These are phyloP conservation scores for Ustilago sp. DNA, from an alignment of 1,284 basidiomycete genomes.

Conservation along the genomic window DNA sequence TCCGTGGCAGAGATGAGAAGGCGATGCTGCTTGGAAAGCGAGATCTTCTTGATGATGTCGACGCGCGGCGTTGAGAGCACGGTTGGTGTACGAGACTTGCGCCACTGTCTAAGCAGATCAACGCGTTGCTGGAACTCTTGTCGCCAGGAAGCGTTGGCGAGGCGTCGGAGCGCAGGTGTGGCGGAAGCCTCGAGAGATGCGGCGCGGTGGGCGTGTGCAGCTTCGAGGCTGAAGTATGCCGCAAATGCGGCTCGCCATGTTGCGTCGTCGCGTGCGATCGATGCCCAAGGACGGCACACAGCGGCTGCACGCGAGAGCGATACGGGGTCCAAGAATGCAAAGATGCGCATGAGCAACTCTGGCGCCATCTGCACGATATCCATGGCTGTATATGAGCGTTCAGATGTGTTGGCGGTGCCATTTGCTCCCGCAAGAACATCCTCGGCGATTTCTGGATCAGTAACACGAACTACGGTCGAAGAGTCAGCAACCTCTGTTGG, in stretches of 20 bases:
- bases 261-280: constrained; percentile 81
- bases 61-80: constrained; percentile 70
- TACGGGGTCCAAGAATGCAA: constrained; percentile 79
- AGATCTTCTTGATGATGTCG: constrained; percentile 59
- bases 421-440: not conserved
- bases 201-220: constrained; percentile 74
- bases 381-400: not conserved
- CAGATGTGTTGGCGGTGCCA: constrained; percentile 59
- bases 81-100: constrained; percentile 75
- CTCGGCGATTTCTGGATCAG: constrained; percentile 15
- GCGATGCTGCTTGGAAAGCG: constrained; percentile 73
- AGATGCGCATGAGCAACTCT: constrained; percentile 82
- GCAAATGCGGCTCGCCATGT: constrained; percentile 86
- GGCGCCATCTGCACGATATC: constrained; percentile 71
- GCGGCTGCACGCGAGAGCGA: constrained; percentile 76
- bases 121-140: constrained; percentile 59
- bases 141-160: constrained; percentile 69
- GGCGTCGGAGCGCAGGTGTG: constrained; percentile 73
- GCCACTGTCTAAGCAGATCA: constrained; percentile 75
- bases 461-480: constrained; percentile 42
- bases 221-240: constrained; percentile 75
- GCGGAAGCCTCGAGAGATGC: constrained; percentile 70
- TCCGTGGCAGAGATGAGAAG: constrained; percentile 78
- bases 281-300: constrained; percentile 75
- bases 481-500: not conserved